A percentile compares a stretch with the other conserved stretches of the same genome.
Evolutionary conservation across 805 yeast species (phyloP).

Genomic region (Cyberlindnera bimundalis): DNA sequence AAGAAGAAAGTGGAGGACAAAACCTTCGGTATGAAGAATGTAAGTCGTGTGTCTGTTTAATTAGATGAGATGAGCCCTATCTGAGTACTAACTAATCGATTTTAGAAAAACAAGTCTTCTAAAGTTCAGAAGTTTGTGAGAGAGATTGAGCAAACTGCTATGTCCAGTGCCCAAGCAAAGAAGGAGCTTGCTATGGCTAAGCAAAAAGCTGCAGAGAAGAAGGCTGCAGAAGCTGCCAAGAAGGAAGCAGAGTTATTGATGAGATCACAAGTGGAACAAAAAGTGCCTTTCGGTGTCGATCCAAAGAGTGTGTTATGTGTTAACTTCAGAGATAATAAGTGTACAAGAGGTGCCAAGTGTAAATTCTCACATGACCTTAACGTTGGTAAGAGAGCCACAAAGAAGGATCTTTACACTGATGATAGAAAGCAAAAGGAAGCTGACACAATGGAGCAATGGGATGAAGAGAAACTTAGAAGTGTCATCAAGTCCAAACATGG

Average conservation of each 20-base stretch:
- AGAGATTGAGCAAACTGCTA: conserved; percentile 57
- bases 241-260: conserved; percentile 80
- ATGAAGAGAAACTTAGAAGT: conserved; percentile 85
- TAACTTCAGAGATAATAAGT: conserved; percentile 79
- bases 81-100: neutral
- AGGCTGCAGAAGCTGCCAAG: conserved; percentile 86
- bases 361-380: conserved; percentile 88
- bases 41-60: conserved; percentile 1
- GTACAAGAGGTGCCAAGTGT: conserved; percentile 80
- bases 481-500: conserved; percentile 93
- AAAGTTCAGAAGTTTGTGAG: conserved; percentile 74
- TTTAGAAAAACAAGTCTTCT: conserved; percentile 77
- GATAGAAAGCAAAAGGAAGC: conserved; percentile 63
- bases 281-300: conserved; percentile 95
- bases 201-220: conserved; percentile 71
- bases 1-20: conserved; percentile 78
- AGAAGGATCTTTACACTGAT: conserved; percentile 91
- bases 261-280: conserved; percentile 67
- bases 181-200: conserved; percentile 73
- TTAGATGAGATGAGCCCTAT: conserved; percentile 8
- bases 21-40: conserved; percentile 91
- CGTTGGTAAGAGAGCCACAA: conserved; percentile 82
- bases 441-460: conserved; percentile 97
- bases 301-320: conserved; percentile 93
- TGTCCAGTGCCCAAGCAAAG: conserved; percentile 57